A percentile compares a stretch with the other conserved stretches of the same genome.
Evolutionary conservation across 345 rosid species (phyloP).

Genomic region (Litchi chinensis): DNA sequence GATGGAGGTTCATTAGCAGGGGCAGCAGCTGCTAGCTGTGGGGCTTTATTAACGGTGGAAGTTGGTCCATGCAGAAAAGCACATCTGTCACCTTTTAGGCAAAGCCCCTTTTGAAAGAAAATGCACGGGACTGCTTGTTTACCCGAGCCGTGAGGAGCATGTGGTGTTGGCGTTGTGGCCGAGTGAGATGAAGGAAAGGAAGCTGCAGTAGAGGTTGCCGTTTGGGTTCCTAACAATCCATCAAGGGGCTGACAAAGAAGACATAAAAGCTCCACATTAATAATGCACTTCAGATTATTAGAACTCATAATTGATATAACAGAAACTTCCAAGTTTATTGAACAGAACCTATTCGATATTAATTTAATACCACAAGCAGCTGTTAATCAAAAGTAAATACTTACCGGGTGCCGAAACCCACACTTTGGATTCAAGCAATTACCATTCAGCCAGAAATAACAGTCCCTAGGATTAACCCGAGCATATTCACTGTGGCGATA

Average conservation of each 20-base stretch:
- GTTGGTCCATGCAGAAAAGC: constrained; percentile 71
- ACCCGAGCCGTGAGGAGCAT: constrained; percentile 35
- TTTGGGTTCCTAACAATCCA: constrained; percentile 74
- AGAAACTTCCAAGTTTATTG: background rate
- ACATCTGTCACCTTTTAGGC: constrained; percentile 87
- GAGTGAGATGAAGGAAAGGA: constrained; percentile 34
- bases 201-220: constrained; percentile 47
- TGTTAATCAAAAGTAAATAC: constrained; percentile 28
- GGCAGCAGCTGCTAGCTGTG: constrained; percentile 35
- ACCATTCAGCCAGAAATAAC: constrained; percentile 92
- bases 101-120: constrained; percentile 80
- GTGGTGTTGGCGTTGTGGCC: constrained; percentile 10
- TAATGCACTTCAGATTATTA: background rate
- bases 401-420: constrained; percentile 92
- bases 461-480: constrained; percentile 90
- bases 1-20: constrained; percentile 38
- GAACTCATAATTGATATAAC: background rate
- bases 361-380: background rate
- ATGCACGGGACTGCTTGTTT: constrained; percentile 80
- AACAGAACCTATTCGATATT: background rate
- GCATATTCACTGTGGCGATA: constrained; percentile 98
- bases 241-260: constrained; percentile 78
- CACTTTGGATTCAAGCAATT: constrained; percentile 93
- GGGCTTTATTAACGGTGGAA: constrained; percentile 41
- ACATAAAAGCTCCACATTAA: constrained; percentile 14